These are phyloP conservation scores for Irpex sp. DNA, from an alignment of 1,284 basidiomycete species.

Conservation along the genomic window DNA sequence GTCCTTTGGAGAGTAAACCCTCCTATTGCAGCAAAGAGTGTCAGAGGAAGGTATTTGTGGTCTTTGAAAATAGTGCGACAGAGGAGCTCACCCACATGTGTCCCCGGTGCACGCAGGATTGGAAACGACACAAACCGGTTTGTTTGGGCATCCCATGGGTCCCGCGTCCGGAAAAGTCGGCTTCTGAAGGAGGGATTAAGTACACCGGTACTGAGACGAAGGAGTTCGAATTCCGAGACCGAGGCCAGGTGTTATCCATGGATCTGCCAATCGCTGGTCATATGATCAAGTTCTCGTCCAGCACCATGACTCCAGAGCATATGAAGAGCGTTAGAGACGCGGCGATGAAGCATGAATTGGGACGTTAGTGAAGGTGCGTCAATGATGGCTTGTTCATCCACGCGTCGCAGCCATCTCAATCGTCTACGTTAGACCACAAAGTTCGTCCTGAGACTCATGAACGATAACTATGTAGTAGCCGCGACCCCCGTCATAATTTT, in stretches of 20 bases:
- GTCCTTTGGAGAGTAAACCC: conserved; percentile 12
- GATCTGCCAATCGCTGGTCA: not conserved
- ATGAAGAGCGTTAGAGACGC: not conserved
- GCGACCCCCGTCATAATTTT: no score
- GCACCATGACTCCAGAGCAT: conserved; percentile 10
- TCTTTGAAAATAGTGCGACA: not conserved
- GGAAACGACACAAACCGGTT: conserved; percentile 12
- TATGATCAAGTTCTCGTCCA: not conserved
- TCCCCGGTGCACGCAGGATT: conserved; percentile 6
- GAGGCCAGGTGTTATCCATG: not conserved
- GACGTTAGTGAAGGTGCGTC: no score
- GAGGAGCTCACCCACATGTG: not conserved
- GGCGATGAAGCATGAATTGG: not conserved
- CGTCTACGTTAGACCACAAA: no score
- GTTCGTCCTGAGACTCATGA: no score
- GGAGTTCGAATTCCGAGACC: not conserved
- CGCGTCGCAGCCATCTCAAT: no score
- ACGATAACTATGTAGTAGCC: no score
- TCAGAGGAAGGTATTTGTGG: conserved; percentile 10
- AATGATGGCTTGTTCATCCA: no score
- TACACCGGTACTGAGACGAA: not conserved
- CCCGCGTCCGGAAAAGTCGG: not conserved
- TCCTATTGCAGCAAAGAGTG: conserved; percentile 20
- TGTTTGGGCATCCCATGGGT: conserved; percentile 3
- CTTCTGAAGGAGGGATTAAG: not conserved